Evolutionary conservation across 345 rosid species (phyloP).

Genomic region (Nasturtium officinale): DNA sequence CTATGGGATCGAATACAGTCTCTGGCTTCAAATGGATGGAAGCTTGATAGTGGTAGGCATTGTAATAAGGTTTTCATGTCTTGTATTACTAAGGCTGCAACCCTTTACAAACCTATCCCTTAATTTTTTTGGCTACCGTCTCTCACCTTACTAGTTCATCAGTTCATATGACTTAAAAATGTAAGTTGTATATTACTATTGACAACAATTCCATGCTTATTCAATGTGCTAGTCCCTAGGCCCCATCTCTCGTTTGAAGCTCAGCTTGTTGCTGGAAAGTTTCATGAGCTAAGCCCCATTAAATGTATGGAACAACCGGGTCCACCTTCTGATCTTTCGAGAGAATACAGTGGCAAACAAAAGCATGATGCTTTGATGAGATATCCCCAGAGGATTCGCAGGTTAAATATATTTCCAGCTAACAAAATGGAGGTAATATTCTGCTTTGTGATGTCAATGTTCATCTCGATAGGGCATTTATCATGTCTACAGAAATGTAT

Average conservation of each 20-base stretch:
- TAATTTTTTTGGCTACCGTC: not conserved
- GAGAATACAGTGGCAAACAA: constrained; percentile 64
- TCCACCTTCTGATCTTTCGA: constrained; percentile 57
- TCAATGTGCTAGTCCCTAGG: constrained; percentile 72
- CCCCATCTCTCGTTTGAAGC: constrained; percentile 98
- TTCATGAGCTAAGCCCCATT: constrained; percentile 71
- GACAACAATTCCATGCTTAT: not conserved
- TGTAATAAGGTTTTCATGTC: constrained; percentile 1
- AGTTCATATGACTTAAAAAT: constrained; percentile 6
- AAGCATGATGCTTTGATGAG: constrained; percentile 77
- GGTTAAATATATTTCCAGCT: constrained; percentile 87
- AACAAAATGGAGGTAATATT: constrained; percentile 74
- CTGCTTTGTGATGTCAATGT: constrained; percentile 24
- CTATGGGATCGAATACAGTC: constrained; percentile 75
- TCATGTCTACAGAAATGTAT: not conserved
- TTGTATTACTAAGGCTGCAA: constrained; percentile 17
- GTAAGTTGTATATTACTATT: constrained; percentile 11
- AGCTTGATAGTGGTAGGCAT: constrained; percentile 78
- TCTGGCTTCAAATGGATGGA: constrained; percentile 86
- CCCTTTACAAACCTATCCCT: constrained; percentile 12
- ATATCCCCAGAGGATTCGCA: constrained; percentile 88
- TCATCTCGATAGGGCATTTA: not conserved
- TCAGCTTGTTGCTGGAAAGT: constrained; percentile 95
- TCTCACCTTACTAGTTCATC: not conserved
- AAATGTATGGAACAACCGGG: constrained; percentile 79